A percentile compares a stretch with the other conserved stretches of the same genome.
Evolutionary conservation across 306 rosid species (phyloP).

Genomic region (Sicyos edulis): DNA sequence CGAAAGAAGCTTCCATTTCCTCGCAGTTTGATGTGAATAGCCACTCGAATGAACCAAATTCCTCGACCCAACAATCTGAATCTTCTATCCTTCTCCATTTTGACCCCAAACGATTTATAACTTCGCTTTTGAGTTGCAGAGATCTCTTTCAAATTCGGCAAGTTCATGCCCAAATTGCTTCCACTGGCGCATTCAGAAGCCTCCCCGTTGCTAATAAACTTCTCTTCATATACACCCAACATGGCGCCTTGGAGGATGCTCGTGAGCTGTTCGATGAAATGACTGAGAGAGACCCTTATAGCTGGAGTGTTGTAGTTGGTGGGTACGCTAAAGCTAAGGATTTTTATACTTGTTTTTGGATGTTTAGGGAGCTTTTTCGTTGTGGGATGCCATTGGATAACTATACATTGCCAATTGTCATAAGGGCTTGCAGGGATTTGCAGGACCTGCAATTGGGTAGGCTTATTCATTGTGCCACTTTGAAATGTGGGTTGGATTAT

Average conservation of each 20-base stretch:
- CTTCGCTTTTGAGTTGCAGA: constrained; percentile 41
- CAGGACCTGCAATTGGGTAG: constrained; percentile 47
- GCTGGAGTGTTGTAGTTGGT: constrained; percentile 67
- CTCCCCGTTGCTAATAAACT: constrained; percentile 63
- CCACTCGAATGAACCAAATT: not conserved
- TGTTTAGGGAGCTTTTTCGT: constrained; percentile 52
- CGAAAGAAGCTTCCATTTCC: not conserved
- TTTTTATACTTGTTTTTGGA: constrained; percentile 35
- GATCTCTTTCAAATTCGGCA: constrained; percentile 42
- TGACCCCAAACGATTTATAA: constrained; percentile 35
- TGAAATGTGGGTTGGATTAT: constrained; percentile 46
- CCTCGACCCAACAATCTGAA: constrained; percentile 2
- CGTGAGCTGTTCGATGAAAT: constrained; percentile 42
- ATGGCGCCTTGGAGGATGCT: constrained; percentile 40
- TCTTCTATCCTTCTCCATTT: constrained; percentile 16
- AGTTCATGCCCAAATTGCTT: constrained; percentile 43
- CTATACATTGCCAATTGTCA: constrained; percentile 57
- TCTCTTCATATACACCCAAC: constrained; percentile 40
- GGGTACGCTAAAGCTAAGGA: constrained; percentile 60
- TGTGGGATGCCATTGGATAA: constrained; percentile 38
- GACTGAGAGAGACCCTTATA: constrained; percentile 39
- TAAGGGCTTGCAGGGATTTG: constrained; percentile 51
- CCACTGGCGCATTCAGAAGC: constrained; percentile 40
- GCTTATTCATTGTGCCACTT: constrained; percentile 38
- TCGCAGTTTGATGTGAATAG: not conserved